phyloP scores from a whole-genome alignment of 73 alveolate genomes.

The Paramecium sonneborni region DNA sequence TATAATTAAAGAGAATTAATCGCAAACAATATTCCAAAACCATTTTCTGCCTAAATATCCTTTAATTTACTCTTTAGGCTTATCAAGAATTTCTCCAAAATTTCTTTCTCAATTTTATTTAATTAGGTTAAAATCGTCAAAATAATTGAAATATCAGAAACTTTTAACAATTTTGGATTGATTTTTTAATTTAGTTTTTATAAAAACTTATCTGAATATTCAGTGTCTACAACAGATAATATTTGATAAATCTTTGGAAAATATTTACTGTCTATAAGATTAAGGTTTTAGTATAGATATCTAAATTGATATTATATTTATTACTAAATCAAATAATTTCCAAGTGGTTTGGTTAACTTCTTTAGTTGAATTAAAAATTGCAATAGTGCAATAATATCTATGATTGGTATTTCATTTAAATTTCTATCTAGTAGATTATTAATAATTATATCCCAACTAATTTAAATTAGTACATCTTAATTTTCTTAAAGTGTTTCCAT shows the following conservation, averaged over 20 bases:
- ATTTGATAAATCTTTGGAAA: neutral
- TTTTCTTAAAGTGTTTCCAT: neutral
- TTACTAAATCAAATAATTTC: neutral
- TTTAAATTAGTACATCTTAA: neutral
- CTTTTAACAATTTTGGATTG: neutral
- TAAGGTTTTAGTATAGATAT: neutral
- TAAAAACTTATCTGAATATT: neutral
- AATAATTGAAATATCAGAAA: neutral
- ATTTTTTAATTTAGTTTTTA: neutral
- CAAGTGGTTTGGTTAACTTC: neutral
- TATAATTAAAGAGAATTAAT: neutral
- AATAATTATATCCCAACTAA: neutral
- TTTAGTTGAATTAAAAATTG: neutral
- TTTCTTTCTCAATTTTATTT: neutral
- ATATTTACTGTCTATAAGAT: neutral
- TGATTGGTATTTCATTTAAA: neutral
- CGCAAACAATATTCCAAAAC: neutral
- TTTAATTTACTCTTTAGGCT: neutral
- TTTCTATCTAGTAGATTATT: neutral
- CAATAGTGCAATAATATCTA: neutral
- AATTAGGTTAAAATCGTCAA: neutral
- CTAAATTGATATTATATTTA: neutral
- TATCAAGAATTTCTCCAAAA: neutral
- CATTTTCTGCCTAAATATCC: neutral
- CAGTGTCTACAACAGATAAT: neutral